Base-by-base conservation (phyloP, 768 basidiomycete species). In the Jaapia argillacea region DNA sequence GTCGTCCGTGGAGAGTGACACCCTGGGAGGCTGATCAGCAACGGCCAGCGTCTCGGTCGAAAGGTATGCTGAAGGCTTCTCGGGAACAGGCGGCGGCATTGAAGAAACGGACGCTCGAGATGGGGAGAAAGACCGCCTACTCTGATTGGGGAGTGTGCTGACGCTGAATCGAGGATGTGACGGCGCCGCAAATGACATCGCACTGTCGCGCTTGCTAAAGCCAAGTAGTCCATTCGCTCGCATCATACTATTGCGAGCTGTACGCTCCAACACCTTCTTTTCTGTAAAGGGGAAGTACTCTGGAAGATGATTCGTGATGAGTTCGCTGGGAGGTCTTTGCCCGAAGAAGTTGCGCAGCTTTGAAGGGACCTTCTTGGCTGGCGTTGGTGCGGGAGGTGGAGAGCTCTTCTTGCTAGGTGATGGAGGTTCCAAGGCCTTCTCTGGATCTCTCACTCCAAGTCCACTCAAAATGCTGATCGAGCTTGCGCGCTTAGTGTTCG, bases 281-380 rank as follows among this genome's bases (percentile, higher is more conserved):
- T 96, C 91, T 3, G 90, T 81, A 49, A 76, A 74, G 1, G 96
- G 96, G 78, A 99, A 99, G 69, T 85, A 99, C 48, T 96, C 93
- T 16, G 85, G 80, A 41, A 98, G 63, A 57, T 98, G 93, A 5
- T 72, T 94, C 21, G 93, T 88, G 67, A 98, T 98, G 49, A 98
- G 79, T 61, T 98, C 96, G 64, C 86, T 90, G 0, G 96, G 93
- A 0, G 96, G 96, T 31, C 96, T 85, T 55, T 97, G 96, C 13
- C 94, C 96, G 53, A 97, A 94, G 71, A 98, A 99, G 69, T 91
- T 92, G 62, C 86, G 86, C 38, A 92, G 59, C 55, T 89, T 92
- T 18, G 76, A 75, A 3, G 81, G 75, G 6, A 71, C 66, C 52
- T 75, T 75, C 50, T 56, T 62, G 45, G 63, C 65, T 27, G 59